Evolutionary conservation across 2,329 filamentous ascomycete species (phyloP), one percentile per base, ranked within the genome.

Genomic region (Sarocladium oryzae): DNA sequence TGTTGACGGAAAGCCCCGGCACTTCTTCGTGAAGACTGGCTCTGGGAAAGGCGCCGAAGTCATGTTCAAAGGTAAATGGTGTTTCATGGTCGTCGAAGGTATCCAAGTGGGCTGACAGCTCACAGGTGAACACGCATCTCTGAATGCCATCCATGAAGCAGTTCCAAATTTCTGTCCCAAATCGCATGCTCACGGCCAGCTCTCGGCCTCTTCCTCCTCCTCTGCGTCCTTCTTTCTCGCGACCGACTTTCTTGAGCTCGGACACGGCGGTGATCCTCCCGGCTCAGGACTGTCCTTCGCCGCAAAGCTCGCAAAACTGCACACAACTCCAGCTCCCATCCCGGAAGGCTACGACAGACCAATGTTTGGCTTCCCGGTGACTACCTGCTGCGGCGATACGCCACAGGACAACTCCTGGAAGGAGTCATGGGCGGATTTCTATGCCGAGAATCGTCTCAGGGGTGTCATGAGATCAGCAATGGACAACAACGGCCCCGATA

Each of bases 361-460:
- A 2, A 73, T 83, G 68, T 96, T 92, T 58, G 92, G 92, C 2
- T 96, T 96, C 62, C 86, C 88, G 0, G 84, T 86, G 0, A 46
- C 57, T 59, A 51, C 49, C 26, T 51, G 36, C 37, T 51, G 49
- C 16, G 49, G 49, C 16, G 81, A 88, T 41, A 93, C 89, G 7
- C 78, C 78, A 36, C 92, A 96, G 68, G 81, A 89, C 45, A 97
- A 96, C 63, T 70, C 70, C 0, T 95, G 79, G 70, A 78, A 74
- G 45, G 69, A 73, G 5, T 86, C 81, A 10, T 97, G 92, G 92
- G 82, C 87, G 1, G 83, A 89, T 0, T 96, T 97, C 61, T 96
- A 89, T 64, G 87, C 86, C 2, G 49, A 51, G 49, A 51, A 51
- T 20, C 23, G 49, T 11, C 18, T 51, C 15, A 36, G 36, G 21